Evolutionary conservation across 371 early-diverging fungal genomes (phyloP), one percentile per base, ranked within the genome.

Genomic region (Dichotomocladium elegans): DNA sequence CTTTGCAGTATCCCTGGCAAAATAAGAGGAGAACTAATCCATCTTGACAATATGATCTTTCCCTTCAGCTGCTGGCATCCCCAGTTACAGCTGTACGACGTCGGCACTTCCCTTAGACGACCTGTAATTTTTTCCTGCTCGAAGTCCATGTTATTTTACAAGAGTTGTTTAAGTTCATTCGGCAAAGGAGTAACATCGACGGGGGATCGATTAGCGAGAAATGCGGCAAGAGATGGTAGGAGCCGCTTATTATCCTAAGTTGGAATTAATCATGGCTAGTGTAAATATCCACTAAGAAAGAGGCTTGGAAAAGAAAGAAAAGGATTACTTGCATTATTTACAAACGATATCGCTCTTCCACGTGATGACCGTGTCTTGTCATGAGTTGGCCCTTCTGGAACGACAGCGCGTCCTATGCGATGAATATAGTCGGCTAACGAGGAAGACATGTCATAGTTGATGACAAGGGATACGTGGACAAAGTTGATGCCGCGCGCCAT

Each of bases 381-480:
- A 22, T 25, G 35, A 64, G 11, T 42, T 30, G 62, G 4, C 41
- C 68, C 55, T 53, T 74, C 58, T 45, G 60, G 48, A 41, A 73
- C 33, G 26, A 66, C 68, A 14, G 82, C 85, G 25, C 82, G 63
- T 5, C 80, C 81, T 15, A 81, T 72, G 34, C 82, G 83, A 56
- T 82, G 85, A 0, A 80, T 66, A 59, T 84, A 84, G 40, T 81
- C 80, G 14, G 72, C 72, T 25, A 84, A 47, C 1, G 81, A 66
- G 6, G 71, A 57, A 3, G 85, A 73, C 83, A 83, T 83, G 44
- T 83, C 83, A 64, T 81, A 83, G 49, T 80, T 80, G 45, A 83
- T 75, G 24, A 83, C 78, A 21, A 80, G 63, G 9, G 66, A 61
- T 2, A 81, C 83, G 33, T 33, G 33, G 7, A 70, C 64, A 7